Evolutionary conservation across 352 stramenopile genomes (phyloP).

Genomic region (Phytophthora colocasiae): DNA sequence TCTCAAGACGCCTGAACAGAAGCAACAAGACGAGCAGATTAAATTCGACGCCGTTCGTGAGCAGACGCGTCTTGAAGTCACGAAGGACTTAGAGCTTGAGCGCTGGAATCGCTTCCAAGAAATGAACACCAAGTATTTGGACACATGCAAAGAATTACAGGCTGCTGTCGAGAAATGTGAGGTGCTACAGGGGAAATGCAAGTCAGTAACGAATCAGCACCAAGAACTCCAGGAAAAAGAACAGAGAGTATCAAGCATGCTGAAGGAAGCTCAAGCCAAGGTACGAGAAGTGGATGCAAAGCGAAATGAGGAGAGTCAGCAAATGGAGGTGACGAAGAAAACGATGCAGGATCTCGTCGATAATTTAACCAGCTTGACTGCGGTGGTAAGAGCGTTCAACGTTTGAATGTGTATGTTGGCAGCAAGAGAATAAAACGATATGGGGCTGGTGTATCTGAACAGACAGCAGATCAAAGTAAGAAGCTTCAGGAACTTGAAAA

Average conservation of each 20-base stretch:
- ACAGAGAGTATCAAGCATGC: constrained; percentile 26
- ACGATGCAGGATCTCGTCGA: constrained; percentile 74
- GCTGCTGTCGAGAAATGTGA: constrained; percentile 34
- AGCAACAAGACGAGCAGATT: constrained; percentile 42
- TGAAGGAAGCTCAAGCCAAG: constrained; percentile 34
- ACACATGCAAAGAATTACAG: constrained; percentile 55
- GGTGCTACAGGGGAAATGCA: constrained; percentile 38
- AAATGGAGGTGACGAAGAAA: constrained; percentile 56
- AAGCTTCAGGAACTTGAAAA: constrained; percentile 69
- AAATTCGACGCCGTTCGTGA: constrained; percentile 59
- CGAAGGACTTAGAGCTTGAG: constrained; percentile 66
- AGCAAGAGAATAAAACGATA: background rate
- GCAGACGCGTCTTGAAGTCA: constrained; percentile 54
- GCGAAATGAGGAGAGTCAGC: constrained; percentile 44
- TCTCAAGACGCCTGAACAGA: constrained; percentile 65
- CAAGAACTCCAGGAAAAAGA: constrained; percentile 41
- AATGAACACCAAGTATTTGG: constrained; percentile 74
- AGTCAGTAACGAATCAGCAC: constrained; percentile 38
- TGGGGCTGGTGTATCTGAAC: constrained; percentile 1
- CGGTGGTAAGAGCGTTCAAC: constrained; percentile 40
- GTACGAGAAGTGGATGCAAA: constrained; percentile 26
- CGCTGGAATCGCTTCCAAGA: constrained; percentile 76
- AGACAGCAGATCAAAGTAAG: constrained; percentile 73
- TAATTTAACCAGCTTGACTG: constrained; percentile 70
- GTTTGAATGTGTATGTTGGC: background rate